phyloP scores from a whole-genome alignment of 768 basidiomycete species.

The Phlebiopsis gigantea region DNA sequence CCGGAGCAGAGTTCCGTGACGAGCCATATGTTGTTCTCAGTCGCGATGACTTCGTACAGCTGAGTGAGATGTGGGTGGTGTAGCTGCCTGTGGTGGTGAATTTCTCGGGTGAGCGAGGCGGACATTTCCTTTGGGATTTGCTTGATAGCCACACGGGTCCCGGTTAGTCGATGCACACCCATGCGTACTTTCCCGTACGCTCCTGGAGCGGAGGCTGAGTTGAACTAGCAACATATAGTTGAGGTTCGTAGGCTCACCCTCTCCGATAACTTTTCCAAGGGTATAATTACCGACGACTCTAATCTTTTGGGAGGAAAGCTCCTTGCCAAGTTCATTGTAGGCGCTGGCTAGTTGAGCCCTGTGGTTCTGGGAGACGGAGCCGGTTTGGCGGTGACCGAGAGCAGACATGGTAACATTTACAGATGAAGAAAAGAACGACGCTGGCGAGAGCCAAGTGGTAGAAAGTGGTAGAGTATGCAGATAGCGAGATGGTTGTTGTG shows the following conservation, averaged over 20 bases:
- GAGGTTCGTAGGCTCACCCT: constrained; percentile 52
- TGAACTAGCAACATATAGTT: background rate
- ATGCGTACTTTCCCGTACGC: constrained; percentile 95
- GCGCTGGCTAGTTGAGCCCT: constrained; percentile 90
- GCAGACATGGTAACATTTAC: constrained; percentile 26
- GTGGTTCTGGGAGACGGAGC: constrained; percentile 48
- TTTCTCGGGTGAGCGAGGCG: constrained; percentile 89
- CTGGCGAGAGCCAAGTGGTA: constrained; percentile 8
- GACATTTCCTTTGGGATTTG: constrained; percentile 96
- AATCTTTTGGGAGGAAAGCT: constrained; percentile 85
- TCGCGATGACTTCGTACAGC: constrained; percentile 97
- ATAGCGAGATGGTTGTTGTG: constrained; percentile 5
- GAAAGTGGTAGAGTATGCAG: background rate
- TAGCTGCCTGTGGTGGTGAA: constrained; percentile 95
- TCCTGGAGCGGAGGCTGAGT: constrained; percentile 41
- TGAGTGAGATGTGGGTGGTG: constrained; percentile 95
- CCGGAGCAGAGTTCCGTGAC: constrained; percentile 96
- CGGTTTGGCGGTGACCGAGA: constrained; percentile 24
- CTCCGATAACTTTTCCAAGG: constrained; percentile 88
- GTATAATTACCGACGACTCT: constrained; percentile 94
- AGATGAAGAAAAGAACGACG: constrained; percentile 20
- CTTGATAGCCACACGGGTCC: constrained; percentile 92
- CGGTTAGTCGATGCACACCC: constrained; percentile 90
- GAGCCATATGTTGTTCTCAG: constrained; percentile 94
- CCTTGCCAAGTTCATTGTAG: constrained; percentile 96